A percentile compares a stretch with the other conserved stretches of the same genome.
Conservation (phyloP, 257 asterid species). For the Jaltomata sinuosa region DNA sequence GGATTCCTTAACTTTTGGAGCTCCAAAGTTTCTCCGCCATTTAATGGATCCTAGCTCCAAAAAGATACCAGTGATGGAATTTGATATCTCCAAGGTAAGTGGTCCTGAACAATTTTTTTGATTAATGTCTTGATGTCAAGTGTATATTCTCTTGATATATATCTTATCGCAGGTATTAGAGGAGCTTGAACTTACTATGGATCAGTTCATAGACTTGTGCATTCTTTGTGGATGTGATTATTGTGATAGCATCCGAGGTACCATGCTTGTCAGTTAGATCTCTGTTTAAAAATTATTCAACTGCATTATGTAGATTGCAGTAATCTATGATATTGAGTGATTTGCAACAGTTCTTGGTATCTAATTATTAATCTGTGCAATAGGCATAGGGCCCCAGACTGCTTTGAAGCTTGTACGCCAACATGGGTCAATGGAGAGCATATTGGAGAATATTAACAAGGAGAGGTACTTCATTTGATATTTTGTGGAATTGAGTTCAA, state of each 20-base stretch:
- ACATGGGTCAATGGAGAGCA: conserved; percentile 79
- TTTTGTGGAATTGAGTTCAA: not conserved
- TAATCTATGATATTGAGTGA: not conserved
- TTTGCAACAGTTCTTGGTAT: not conserved
- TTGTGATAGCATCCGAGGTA: conserved; percentile 95
- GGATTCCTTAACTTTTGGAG: conserved; percentile 98
- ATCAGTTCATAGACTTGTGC: conserved; percentile 95
- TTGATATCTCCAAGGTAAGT: conserved; percentile 81
- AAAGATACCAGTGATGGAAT: conserved; percentile 98
- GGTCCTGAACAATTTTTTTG: conserved; percentile 6
- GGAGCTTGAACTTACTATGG: conserved; percentile 85
- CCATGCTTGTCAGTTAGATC: not conserved
- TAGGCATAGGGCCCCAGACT: conserved; percentile 95
- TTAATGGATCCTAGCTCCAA: conserved; percentile 97
- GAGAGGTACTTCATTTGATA: conserved; percentile 56
- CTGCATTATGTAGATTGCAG: not conserved
- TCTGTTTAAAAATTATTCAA: not conserved
- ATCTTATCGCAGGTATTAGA: conserved; percentile 57
- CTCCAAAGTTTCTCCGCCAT: conserved; percentile 91
- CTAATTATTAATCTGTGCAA: not conserved
- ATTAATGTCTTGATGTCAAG: not conserved
- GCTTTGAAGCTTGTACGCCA: conserved; percentile 94
- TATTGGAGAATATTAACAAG: conserved; percentile 82
- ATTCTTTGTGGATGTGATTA: conserved; percentile 96
- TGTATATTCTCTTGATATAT: conserved; percentile 8